Evolutionary conservation across 768 basidiomycete genomes (phyloP).

Genomic region (Hygrophoropsis aurantiaca): DNA sequence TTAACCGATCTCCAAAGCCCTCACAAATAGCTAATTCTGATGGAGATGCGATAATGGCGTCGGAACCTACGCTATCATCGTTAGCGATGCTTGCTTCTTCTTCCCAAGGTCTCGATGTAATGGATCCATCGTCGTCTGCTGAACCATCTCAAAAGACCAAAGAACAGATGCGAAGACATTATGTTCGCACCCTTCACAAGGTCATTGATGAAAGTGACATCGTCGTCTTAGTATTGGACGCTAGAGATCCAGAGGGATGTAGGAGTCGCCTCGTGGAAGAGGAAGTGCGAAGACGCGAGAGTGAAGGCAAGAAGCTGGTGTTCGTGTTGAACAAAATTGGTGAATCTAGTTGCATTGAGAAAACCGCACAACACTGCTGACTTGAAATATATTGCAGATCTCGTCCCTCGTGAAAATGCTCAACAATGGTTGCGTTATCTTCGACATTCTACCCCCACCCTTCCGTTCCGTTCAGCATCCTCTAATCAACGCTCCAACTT

Average conservation of each 20-base stretch:
- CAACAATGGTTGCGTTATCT: slow-evolving; percentile 89
- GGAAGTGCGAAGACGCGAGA: slow-evolving; percentile 82
- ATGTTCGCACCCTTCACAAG: slow-evolving; percentile 80
- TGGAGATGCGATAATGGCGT: slow-evolving; percentile 68
- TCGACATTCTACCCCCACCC: slow-evolving; percentile 88
- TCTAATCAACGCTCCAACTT: slow-evolving; percentile 80
- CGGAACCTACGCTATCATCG: slow-evolving; percentile 67
- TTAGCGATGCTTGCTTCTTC: slow-evolving; percentile 51
- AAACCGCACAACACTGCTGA: neutral
- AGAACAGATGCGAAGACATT: slow-evolving; percentile 70
- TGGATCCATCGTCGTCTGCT: slow-evolving; percentile 33
- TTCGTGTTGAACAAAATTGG: slow-evolving; percentile 98
- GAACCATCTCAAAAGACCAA: slow-evolving; percentile 48
- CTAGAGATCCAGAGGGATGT: slow-evolving; percentile 93
- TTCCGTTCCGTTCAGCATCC: slow-evolving; percentile 84
- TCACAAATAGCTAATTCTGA: slow-evolving; percentile 32
- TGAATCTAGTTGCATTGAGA: slow-evolving; percentile 33
- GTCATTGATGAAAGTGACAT: slow-evolving; percentile 95
- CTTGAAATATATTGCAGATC: slow-evolving; percentile 48
- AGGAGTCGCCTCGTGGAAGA: slow-evolving; percentile 91
- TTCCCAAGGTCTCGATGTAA: slow-evolving; percentile 12
- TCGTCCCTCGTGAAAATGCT: slow-evolving; percentile 86
- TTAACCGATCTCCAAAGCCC: neutral
- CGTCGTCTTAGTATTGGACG: slow-evolving; percentile 86
- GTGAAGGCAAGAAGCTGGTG: slow-evolving; percentile 88